These are phyloP conservation scores for Catenaria anguillulae DNA, from an alignment of 371 early-diverging fungal genomes.

Conservation along the genomic window DNA sequence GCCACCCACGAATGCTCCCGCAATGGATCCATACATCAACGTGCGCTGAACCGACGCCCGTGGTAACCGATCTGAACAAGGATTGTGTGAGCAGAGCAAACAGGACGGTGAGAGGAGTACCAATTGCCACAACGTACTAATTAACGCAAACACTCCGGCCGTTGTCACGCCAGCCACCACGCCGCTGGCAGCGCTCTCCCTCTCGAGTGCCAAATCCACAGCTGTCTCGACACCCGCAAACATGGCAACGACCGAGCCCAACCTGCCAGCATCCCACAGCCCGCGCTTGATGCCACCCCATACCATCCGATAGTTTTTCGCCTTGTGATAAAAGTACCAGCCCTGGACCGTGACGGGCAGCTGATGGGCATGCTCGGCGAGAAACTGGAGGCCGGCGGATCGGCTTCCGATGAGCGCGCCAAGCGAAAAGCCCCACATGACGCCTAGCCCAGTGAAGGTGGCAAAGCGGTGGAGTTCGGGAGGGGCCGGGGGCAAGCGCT, in stretches of 20 bases:
- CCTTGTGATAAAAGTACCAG: conserved; percentile 85
- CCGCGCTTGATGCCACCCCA: conserved; percentile 51
- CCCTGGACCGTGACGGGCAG: conserved; percentile 65
- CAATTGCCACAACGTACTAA: not conserved
- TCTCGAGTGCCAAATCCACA: conserved; percentile 46
- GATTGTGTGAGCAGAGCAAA: not conserved
- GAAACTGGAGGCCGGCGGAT: conserved; percentile 54
- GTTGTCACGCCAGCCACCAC: conserved; percentile 47
- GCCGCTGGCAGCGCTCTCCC: conserved; percentile 48
- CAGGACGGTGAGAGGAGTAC: not conserved
- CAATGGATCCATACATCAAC: not conserved
- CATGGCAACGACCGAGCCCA: conserved; percentile 45
- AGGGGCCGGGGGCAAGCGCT: not conserved
- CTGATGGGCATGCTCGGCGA: conserved; percentile 79
- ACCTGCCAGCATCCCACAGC: conserved; percentile 32
- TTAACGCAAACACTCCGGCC: conserved; percentile 16
- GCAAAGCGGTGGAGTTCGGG: conserved; percentile 4
- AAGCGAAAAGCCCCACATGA: conserved; percentile 48
- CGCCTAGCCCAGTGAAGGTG: conserved; percentile 21
- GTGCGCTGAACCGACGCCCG: not conserved
- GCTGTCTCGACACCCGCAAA: conserved; percentile 55
- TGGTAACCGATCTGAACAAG: not conserved
- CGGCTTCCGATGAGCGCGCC: conserved; percentile 60
- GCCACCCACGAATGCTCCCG: not conserved
- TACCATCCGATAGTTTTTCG: conserved; percentile 67